Conservation (phyloP, 2,329 filamentous ascomycete genomes). For the Clonostachys solani region DNA sequence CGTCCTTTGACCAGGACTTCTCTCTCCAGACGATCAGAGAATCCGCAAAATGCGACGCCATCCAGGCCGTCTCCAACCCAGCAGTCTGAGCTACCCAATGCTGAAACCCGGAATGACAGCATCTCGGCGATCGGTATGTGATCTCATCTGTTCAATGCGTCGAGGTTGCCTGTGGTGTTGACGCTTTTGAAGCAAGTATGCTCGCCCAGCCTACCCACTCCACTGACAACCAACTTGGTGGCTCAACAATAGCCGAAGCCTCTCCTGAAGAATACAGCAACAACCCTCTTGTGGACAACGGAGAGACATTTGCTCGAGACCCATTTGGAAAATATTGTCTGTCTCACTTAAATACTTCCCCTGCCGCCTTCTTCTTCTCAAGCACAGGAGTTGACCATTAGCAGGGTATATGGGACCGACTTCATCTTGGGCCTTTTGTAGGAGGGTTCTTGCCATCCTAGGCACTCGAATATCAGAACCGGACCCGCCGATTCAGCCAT, state of each 20-base stretch:
- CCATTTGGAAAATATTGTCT: conserved; percentile 22
- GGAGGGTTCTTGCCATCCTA: conserved; percentile 21
- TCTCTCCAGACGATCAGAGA: not conserved
- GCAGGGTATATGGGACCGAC: conserved; percentile 27
- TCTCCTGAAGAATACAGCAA: conserved; percentile 2
- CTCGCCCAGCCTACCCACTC: not conserved
- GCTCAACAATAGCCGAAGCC: not conserved
- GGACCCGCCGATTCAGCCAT: conserved; percentile 21
- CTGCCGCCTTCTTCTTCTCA: not conserved
- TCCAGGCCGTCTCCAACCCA: not conserved
- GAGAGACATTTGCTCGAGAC: conserved; percentile 19
- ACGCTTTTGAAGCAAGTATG: not conserved
- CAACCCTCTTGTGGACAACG: conserved; percentile 23
- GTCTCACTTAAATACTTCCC: not conserved
- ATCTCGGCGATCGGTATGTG: not conserved
- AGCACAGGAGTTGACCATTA: not conserved
- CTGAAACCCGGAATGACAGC: not conserved
- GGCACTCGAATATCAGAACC: conserved; percentile 22
- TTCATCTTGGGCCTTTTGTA: conserved; percentile 27
- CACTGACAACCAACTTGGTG: not conserved
- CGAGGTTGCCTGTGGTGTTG: not conserved
- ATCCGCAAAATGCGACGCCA: not conserved
- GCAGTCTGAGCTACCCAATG: not conserved
- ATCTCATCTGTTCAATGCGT: not conserved
- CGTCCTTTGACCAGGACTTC: not conserved